Evolutionary conservation across 225 moss, liverwort and hornwort genomes (phyloP), one percentile per base, ranked within the genome.

Genomic region (Marchantia polymorpha): DNA sequence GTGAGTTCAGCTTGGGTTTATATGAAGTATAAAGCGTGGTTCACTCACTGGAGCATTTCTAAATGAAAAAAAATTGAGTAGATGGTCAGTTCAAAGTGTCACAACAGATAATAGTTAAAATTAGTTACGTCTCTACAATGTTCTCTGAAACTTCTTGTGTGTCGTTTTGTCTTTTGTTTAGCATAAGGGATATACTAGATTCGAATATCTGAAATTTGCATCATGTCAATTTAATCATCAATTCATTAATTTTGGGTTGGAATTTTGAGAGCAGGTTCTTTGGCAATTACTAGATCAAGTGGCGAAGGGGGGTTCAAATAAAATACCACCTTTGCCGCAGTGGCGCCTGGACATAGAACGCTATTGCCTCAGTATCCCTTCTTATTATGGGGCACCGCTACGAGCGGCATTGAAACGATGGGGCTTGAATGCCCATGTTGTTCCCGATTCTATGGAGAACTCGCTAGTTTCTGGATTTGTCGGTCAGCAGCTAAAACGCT

Each of bases 321-420:
- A 93, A 85, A 92, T 95, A 90, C 85, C 93, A 72, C 71, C 83
- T 16, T 52, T 53, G 80, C 97, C 95, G 80, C 95, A 93, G 78
- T 99, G 99, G 99, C 95, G 99, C 68, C 99, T 95, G 91, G 99
- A 99, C 48, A 93, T 99, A 86, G 99, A 99, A 85, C 87, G 93
- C 84, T 99, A 99, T 67, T 95, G 99, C 73, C 91, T 89, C 74
- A 92, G 95, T 79, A 92, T 95, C 85, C 99, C 99, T 73, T 86
- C 95, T 19, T 99, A 99, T 63, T 99, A 99, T 86, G 95, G 92
- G 68, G 87, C 85, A 39, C 90, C 93, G 67, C 81, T 95, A 69
- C 89, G 92, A 86, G 69, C 23, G 81, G 99, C 99, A 76, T 81
- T 99, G 73, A 99, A 93, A 86, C 93, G 95, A 54, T 99, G 92